A percentile compares a stretch with the other conserved stretches of the same genome.
phyloP scores from a whole-genome alignment of 495 filamentous ascomycete genomes.

The Neurospora sp. region DNA sequence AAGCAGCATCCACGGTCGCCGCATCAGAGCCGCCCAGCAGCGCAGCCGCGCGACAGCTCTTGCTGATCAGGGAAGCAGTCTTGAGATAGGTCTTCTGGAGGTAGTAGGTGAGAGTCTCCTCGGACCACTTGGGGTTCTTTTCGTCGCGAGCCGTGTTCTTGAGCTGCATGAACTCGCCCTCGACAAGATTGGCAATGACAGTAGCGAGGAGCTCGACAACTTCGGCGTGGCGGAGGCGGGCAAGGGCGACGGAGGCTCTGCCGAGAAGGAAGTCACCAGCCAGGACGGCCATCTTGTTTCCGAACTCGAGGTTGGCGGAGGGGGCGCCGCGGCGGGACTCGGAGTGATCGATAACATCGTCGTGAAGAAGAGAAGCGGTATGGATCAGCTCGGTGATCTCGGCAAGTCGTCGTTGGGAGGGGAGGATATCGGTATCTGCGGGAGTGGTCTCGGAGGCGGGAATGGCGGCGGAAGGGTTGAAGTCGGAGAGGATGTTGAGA shows the following conservation, averaged over 20 bases:
- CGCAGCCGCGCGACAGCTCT: conserved; percentile 84
- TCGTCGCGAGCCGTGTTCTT: conserved; percentile 92
- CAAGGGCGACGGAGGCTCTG: conserved; percentile 85
- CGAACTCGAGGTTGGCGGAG: conserved; percentile 86
- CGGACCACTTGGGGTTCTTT: conserved; percentile 65
- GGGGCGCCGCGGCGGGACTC: conserved; percentile 68
- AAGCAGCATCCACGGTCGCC: conserved; percentile 81
- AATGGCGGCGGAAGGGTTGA: conserved; percentile 55
- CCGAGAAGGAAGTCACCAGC: conserved; percentile 93
- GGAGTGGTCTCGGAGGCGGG: conserved; percentile 37
- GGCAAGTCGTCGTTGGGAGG: conserved; percentile 83
- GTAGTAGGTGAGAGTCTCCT: conserved; percentile 85
- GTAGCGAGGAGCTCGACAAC: conserved; percentile 91
- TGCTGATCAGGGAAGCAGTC: conserved; percentile 88
- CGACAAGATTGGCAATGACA: conserved; percentile 93
- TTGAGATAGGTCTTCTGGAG: conserved; percentile 99
- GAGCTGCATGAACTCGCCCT: conserved; percentile 98
- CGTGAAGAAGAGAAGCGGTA: conserved; percentile 90
- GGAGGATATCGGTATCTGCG: conserved; percentile 66
- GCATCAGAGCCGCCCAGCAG: conserved; percentile 68
- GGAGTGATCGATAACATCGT: conserved; percentile 96
- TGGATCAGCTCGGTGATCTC: conserved; percentile 97
- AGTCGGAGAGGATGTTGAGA: conserved; percentile 62
- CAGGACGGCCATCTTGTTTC: conserved; percentile 97
- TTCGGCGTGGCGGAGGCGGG: conserved; percentile 81